Base-by-base conservation (phyloP, 1,284 basidiomycete species). In the Malassezia dermatis region DNA sequence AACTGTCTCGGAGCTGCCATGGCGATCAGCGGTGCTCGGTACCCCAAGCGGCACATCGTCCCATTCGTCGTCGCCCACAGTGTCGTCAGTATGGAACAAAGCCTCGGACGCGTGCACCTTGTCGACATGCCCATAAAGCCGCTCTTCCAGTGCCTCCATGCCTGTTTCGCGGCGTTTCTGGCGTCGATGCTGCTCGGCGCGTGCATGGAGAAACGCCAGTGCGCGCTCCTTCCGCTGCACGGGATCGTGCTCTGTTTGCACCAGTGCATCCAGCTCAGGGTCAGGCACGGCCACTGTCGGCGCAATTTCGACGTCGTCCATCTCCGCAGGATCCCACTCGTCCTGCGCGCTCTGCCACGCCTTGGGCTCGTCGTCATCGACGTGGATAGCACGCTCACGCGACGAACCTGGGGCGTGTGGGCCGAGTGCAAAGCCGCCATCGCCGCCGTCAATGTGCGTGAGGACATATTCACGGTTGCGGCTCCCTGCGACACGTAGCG, bases 401-500 rank as follows among this genome's bases (percentile, higher is more conserved):
- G 82, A 86, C 4, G 61, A 3, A 69, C 89, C 81, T 84, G 85
- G 62, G 35, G 91, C 84, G 35, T 83, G 80, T 26, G 95, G 85
- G 1, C 93, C 94, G 21, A 99, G 78, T 23, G 93, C 84, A 86
- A 90, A 99, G 0, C 94, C 94, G 2, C 89, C 89, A 27, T 83
- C 84, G 27, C 83, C 82, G 5, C 61, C 64, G 66, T 88, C 84
- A 30, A 91, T 91, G 78, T 91, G 91, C 45, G 96, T 80, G 40
- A 99, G 79, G 6, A 96, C 80, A 75, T 99, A 99, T 75, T 95
- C 84, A 69, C 83, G 84, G 70, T 95, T 96, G 51, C 93, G 79
- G 76, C 94, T 89, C 59, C 89, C 89, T 0, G 93, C 93, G 56
- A 99, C 88, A 21, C 93, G 82, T 24, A 91, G 89, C 47, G 95